phyloP scores from a whole-genome alignment of 2,329 filamentous ascomycete species.

The Trichophyton benhamiae region DNA sequence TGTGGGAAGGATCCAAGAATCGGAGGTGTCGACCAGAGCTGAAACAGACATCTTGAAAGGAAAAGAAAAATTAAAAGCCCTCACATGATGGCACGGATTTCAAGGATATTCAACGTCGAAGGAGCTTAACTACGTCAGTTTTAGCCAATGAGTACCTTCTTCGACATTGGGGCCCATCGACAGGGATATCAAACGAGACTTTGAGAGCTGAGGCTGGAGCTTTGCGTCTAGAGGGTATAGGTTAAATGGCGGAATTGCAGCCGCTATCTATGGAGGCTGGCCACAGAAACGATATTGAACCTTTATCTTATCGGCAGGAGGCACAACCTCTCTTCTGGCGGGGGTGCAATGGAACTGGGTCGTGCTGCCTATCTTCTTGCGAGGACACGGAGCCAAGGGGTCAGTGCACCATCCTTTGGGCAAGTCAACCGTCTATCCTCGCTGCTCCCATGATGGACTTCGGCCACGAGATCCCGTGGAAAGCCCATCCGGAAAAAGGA shows the following conservation, averaged over 20 bases:
- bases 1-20: neutral
- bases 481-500: neutral
- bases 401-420: neutral
- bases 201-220: neutral
- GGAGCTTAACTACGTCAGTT: neutral
- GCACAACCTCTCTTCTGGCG: neutral
- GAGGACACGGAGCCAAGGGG: slow-evolving; percentile 1
- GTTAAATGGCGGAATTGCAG: neutral
- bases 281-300: neutral
- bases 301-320: neutral
- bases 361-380: neutral
- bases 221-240: neutral
- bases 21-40: neutral
- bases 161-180: neutral
- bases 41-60: neutral
- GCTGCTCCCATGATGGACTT: slow-evolving; percentile 1
- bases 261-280: neutral
- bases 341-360: neutral
- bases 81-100: neutral
- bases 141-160: neutral
- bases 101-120: neutral
- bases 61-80: neutral
- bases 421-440: neutral
- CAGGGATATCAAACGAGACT: neutral
- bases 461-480: neutral